Conservation (phyloP, 352 stramenopile genomes). For the Nothophytophthora sp. region DNA sequence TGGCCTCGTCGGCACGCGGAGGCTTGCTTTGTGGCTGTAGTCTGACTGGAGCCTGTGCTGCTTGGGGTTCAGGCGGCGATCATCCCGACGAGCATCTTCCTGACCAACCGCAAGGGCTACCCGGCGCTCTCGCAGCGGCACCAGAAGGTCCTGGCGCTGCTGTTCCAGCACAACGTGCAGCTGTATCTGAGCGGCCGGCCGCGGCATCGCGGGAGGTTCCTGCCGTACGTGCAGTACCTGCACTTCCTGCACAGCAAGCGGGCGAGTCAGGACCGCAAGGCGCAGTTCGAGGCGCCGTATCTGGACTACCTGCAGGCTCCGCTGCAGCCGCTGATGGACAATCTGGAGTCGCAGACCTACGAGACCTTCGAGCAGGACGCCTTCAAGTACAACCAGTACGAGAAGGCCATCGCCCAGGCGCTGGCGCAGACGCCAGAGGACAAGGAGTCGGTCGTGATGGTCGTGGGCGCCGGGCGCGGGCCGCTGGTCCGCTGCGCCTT, state of each 20-base stretch:
- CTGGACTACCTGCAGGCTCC: constrained; percentile 97
- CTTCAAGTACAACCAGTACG: constrained; percentile 98
- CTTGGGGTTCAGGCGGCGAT: constrained; percentile 88
- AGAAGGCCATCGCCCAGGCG: constrained; percentile 90
- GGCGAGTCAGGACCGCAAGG: constrained; percentile 70
- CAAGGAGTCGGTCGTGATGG: constrained; percentile 84
- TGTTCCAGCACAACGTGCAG: constrained; percentile 85
- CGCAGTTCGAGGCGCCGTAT: constrained; percentile 93
- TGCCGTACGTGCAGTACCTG: constrained; percentile 95
- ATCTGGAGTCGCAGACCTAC: constrained; percentile 98
- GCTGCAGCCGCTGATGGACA: constrained; percentile 98
- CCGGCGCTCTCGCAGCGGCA: constrained; percentile 93
- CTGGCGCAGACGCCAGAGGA: constrained; percentile 56
- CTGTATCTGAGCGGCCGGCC: constrained; percentile 85
- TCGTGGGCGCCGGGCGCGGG: constrained; percentile 95
- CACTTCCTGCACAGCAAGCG: constrained; percentile 89
- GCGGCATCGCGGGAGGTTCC: constrained; percentile 64
- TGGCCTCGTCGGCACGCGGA: background rate
- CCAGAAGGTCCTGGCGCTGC: constrained; percentile 79
- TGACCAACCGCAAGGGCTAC: constrained; percentile 97
- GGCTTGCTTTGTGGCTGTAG: too few relatives aligned
- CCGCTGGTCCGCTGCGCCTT: constrained; percentile 93
- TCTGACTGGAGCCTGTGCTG: too few relatives aligned
- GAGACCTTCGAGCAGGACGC: constrained; percentile 99
- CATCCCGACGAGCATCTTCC: constrained; percentile 91